These are phyloP conservation scores for Lumnitzera littorea DNA, from an alignment of 345 rosid genomes.

Conservation along the genomic window DNA sequence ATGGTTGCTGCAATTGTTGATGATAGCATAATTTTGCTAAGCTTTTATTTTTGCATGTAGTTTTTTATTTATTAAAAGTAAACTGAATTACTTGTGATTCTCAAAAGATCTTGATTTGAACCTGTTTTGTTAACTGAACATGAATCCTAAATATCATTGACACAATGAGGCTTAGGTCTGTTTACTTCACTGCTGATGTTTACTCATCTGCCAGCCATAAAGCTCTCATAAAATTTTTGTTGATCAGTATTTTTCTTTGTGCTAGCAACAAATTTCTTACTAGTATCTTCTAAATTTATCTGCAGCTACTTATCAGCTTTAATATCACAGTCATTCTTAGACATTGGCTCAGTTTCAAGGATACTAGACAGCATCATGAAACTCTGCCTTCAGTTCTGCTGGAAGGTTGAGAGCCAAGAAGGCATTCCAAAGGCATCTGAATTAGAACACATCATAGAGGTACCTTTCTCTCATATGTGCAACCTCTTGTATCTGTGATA, in stretches of 20 bases:
- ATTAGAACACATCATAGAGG: slow-evolving; percentile 84
- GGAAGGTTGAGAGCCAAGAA: slow-evolving; percentile 94
- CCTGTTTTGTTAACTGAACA: no score
- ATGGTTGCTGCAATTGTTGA: background rate
- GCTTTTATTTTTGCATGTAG: background rate
- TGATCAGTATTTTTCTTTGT: background rate
- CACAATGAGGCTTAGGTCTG: background rate
- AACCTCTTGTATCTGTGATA: background rate
- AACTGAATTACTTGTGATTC: background rate
- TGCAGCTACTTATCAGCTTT: slow-evolving; percentile 92
- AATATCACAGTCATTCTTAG: slow-evolving; percentile 92
- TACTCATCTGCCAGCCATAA: no score
- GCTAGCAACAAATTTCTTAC: slow-evolving; percentile 8
- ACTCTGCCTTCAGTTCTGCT: slow-evolving; percentile 93
- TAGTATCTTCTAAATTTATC: slow-evolving; percentile 4
- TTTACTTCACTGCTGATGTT: no score
- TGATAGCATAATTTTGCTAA: background rate
- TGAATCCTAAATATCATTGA: no score
- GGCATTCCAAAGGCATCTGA: slow-evolving; percentile 63
- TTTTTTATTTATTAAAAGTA: background rate
- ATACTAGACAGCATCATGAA: slow-evolving; percentile 93
- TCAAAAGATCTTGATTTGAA: background rate
- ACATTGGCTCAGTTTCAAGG: slow-evolving; percentile 93
- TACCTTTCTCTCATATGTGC: slow-evolving; percentile 11
- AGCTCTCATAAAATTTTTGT: no score